A percentile compares a stretch with the other conserved stretches of the same genome.
Conservation (phyloP, 1,284 basidiomycete genomes). For the Athelia sp. region DNA sequence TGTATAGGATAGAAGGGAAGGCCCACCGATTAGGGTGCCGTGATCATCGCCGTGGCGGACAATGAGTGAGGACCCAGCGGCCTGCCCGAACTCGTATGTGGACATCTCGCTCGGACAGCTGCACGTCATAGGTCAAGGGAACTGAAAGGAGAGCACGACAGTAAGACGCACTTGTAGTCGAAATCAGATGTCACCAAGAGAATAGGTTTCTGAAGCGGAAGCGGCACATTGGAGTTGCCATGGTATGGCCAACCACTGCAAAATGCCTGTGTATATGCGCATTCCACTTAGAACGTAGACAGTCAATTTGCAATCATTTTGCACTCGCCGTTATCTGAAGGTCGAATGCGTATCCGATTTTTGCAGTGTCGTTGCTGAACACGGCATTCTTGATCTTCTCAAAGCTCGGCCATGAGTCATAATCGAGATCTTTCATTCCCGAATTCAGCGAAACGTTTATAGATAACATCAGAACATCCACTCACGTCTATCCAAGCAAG, state of each 20-base stretch:
- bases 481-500: constrained; percentile 9
- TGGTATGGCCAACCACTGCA: constrained; percentile 11
- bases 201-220: constrained; percentile 6
- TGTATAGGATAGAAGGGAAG: too few relatives aligned
- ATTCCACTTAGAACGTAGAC: background rate
- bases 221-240: constrained; percentile 5
- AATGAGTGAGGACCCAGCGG: background rate
- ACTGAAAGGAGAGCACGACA: background rate
- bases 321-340: background rate
- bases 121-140: background rate
- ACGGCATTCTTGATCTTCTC: constrained; percentile 3
- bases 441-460: background rate
- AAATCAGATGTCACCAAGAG: constrained; percentile 2
- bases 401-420: constrained; percentile 10
- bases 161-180: background rate
- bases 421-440: constrained; percentile 6
- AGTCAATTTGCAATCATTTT: background rate
- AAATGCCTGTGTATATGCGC: constrained; percentile 1
- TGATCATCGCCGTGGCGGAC: background rate
- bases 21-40: background rate
- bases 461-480: constrained; percentile 1
- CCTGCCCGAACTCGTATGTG: background rate
- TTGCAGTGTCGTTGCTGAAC: background rate
- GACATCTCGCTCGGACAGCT: background rate
- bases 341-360: background rate